phyloP scores from a whole-genome alignment of 2,329 filamentous ascomycete species.

The Beauveria australis region DNA sequence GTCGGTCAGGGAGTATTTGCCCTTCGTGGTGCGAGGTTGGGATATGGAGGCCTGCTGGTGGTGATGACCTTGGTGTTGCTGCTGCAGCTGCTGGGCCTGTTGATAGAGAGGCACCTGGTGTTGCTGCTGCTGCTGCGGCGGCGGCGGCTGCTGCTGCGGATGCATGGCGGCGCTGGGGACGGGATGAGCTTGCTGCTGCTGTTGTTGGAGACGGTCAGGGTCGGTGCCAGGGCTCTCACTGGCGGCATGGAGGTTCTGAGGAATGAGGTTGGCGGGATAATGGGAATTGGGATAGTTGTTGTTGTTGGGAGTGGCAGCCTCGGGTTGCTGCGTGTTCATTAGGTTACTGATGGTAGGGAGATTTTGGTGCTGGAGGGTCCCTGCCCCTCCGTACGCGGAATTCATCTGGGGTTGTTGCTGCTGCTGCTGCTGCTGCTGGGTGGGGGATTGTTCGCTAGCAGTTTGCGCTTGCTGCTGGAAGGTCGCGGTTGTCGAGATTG shows the following conservation, averaged over 20 bases:
- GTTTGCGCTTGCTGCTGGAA: conserved; percentile 14
- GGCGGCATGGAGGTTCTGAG: conserved; percentile 19
- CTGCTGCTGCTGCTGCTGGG: conserved; percentile 14
- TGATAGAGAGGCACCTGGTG: conserved; percentile 16
- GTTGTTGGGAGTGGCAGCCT: conserved; percentile 14
- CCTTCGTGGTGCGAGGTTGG: conserved; percentile 69
- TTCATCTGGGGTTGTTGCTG: conserved; percentile 12
- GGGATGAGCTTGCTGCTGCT: conserved; percentile 23
- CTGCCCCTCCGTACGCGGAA: conserved; percentile 15
- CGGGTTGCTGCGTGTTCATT: conserved; percentile 55
- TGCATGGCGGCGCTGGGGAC: conserved; percentile 16
- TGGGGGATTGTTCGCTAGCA: conserved; percentile 15
- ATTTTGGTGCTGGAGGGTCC: conserved; percentile 51
- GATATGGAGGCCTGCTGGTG: conserved; percentile 24
- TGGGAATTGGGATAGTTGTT: conserved; percentile 16
- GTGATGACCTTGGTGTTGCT: conserved; percentile 18
- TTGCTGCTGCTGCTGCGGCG: conserved; percentile 16
- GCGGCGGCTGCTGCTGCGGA: no score
- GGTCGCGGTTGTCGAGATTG: conserved; percentile 4
- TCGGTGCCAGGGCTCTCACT: conserved; percentile 31
- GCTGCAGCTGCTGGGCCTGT: conserved; percentile 21
- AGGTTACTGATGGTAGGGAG: conserved; percentile 76
- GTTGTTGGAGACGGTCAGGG: conserved; percentile 28
- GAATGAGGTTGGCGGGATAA: conserved; percentile 21
- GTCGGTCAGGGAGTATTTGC: conserved; percentile 90